Evolutionary conservation across 2,329 filamentous ascomycete genomes (phyloP).

Genomic region (Verticillium isaacii): DNA sequence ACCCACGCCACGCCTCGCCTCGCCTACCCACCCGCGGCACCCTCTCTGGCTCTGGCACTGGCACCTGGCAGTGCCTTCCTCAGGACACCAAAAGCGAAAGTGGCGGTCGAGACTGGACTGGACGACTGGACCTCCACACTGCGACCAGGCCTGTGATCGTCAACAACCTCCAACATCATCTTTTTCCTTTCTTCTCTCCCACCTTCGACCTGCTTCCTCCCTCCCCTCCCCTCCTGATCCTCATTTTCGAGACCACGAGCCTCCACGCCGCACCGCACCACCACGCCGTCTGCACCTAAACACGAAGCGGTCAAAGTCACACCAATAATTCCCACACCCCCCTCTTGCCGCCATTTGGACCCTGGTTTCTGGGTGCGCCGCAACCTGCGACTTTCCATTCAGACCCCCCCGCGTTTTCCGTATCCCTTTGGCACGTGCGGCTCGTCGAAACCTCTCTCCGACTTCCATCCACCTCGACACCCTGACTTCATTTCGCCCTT

Average conservation of each 20-base stretch:
- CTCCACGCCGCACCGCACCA: neutral
- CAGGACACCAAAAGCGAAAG: neutral
- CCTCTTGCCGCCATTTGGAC: neutral
- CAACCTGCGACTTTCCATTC: neutral
- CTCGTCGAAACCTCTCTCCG: neutral
- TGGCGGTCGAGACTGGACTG: neutral
- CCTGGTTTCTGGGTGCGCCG: neutral
- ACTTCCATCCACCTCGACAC: neutral
- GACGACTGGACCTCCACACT: neutral
- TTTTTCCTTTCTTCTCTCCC: neutral
- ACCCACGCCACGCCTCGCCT: slow-evolving; percentile 8
- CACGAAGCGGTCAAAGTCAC: neutral
- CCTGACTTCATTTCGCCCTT: slow-evolving; percentile 7
- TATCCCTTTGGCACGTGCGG: neutral
- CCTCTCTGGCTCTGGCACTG: slow-evolving; percentile 8
- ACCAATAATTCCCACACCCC: neutral
- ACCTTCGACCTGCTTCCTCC: neutral
- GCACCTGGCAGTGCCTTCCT: neutral
- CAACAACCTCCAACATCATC: neutral
- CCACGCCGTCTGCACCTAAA: neutral
- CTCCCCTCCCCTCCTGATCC: neutral
- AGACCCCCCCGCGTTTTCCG: neutral
- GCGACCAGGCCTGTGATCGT: neutral
- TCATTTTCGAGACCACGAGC: neutral
- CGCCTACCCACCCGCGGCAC: slow-evolving; percentile 8